These are phyloP conservation scores for Globisporangium okanoganense DNA, from an alignment of 352 stramenopile genomes.

Conservation along the genomic window DNA sequence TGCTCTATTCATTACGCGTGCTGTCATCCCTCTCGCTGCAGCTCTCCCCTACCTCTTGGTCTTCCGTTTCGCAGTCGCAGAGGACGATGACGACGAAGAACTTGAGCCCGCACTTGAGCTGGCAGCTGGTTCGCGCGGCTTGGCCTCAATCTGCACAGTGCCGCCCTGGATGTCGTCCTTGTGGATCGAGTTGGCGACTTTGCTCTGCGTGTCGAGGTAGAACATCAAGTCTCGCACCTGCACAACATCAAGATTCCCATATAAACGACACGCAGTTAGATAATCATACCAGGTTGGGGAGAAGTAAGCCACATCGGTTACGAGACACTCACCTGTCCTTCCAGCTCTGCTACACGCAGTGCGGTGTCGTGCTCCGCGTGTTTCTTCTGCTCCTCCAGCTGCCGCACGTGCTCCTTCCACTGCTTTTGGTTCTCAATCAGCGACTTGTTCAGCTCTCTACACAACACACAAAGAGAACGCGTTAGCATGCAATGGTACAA, in stretches of 20 bases:
- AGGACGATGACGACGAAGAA: conserved; percentile 1
- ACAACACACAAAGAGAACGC: conserved; percentile 2
- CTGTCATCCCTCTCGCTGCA: background rate
- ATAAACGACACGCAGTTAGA: background rate
- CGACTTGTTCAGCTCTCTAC: conserved; percentile 83
- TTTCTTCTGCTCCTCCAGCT: conserved; percentile 64
- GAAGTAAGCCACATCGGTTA: background rate
- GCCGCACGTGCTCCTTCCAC: conserved; percentile 77
- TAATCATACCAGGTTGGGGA: background rate
- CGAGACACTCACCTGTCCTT: conserved; percentile 52
- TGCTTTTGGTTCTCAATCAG: conserved; percentile 87
- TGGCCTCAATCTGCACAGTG: conserved; percentile 68
- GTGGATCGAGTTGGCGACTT: conserved; percentile 75
- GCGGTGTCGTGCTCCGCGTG: conserved; percentile 57
- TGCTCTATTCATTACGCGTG: background rate
- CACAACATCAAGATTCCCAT: background rate
- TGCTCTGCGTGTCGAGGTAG: conserved; percentile 86
- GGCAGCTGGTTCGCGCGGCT: conserved; percentile 11
- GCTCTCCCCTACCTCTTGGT: conserved; percentile 10
- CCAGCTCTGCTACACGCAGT: conserved; percentile 63
- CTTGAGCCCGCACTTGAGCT: conserved; percentile 8
- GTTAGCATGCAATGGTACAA: background rate
- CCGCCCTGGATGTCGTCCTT: conserved; percentile 81
- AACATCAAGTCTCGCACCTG: conserved; percentile 86
- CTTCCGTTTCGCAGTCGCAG: conserved; percentile 15